Evolutionary conservation across 257 asterid genomes (phyloP), one percentile per base, ranked within the genome.

Genomic region (Plantago ovata): DNA sequence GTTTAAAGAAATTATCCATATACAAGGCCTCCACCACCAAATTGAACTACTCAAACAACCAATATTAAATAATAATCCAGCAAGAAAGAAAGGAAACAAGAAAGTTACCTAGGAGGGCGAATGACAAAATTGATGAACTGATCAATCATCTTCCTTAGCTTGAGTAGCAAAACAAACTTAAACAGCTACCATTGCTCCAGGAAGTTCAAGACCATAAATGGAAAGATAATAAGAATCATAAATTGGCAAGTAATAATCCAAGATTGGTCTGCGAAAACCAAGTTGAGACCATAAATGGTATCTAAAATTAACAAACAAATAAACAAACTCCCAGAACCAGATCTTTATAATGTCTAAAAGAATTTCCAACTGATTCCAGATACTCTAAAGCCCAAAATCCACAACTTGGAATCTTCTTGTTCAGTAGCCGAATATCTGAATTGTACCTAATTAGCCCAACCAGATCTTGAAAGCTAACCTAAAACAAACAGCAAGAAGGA

Each of bases 41-140:
- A 3, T 15, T 5, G 40, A 36, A 32, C 60, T 38, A 55, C 24
- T 13, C 21, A 54, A 15, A 45, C 8, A 16, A 54, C 7, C 45
- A 52, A 24, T n/a, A n/a, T n/a, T n/a, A n/a, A 13, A 40, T n/a
- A 18, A 54, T n/a, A 6, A n/a, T 13, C 43, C 10, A 9, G 48
- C 0, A 51, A 42, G 6, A 53, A 40, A 14, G 49, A 66, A 58
- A 40, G 32, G 36, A 5, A 15, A 7, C 32, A 19, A n/a, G n/a
- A 41, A 13, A 64, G 64, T 18, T 72, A 93, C 98, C 98, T 93
- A 32, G 97, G 97, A 0, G 98, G 98, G 73, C 98, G 84, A 69
- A 93, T 93, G 63, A 93, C 98, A 59, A 93, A 93, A 72, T 86
- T 93, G 77, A 93, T 84, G 66, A 93, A 93, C 68, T 89, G 98